Evolutionary conservation across 2,329 filamentous ascomycete species (phyloP), one percentile per base, ranked within the genome.

Genomic region (Fusarium sp.): DNA sequence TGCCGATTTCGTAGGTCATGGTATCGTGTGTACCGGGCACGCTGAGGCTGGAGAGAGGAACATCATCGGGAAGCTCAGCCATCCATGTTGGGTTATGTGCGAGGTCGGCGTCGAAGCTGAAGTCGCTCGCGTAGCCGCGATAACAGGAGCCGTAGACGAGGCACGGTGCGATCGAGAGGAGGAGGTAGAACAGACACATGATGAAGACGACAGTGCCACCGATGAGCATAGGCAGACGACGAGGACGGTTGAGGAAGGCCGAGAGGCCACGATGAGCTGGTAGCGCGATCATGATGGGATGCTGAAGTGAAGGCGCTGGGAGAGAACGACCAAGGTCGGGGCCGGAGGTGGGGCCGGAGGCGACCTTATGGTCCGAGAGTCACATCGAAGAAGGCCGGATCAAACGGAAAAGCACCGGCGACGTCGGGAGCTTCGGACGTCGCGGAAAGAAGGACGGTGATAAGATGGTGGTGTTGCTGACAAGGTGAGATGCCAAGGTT

Each of bases 1-100:
- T 70, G 30, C 63, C 69, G 59, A 85, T 77, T 46, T 76, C 73
- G 67, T 83, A 84, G 16, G 86, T 87, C 82, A 87, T 82, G 27
- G 85, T 86, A 73, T 87, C 85, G 76, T 87, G 85, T 2, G 85
- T 87, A 31, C 86, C 86, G 0, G 85, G 86, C 62, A 87, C 82
- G 47, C 84, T 85, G 43, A 87, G 78, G 53, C 76, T 80, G 34
- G 83, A 79, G 36, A 87, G 75, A 47, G 76, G 78, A 37, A 79
- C 76, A 28, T 75, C 65, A 73, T 86, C 82, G 30, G 83, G 82
- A 11, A 86, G 72, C 7, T 53, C 52, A 18, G 76, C 75, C 85
- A 86, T 86, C 85, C 85, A 87, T 39, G 66, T 56, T 7, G 79
- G 73, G 34, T 80, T 73, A 43, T 76, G 67, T 36, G 75, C 73